Evolutionary conservation across 768 basidiomycete genomes (phyloP), one percentile per base, ranked within the genome.

Genomic region (Amanita brunnescens): DNA sequence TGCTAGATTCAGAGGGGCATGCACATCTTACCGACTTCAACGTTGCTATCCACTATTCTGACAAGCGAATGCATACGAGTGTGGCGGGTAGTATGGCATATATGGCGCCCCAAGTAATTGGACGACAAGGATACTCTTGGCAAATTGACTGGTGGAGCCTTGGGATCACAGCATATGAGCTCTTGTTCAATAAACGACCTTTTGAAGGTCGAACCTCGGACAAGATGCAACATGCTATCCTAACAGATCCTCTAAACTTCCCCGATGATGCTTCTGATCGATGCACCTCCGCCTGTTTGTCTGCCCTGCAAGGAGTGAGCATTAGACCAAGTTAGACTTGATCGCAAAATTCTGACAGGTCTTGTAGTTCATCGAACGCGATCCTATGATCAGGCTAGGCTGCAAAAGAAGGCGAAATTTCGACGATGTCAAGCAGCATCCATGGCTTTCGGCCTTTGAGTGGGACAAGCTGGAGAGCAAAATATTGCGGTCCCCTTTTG

Each of bases 61-160:
- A 91, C 54, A 77, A 85, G 47, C 79, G 94, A 32, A 61, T 87
- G 54, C 85, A 98, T 66, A 92, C 90, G 0, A 91, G 90, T 54
- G 88, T 99, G 13, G 95, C 96, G 6, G 96, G 96, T 3, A 93
- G 90, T 61, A 94, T 99, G 91, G 95, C 96, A 0, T 99, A 99
- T 70, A 99, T 99, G 96, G 94, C 94, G 8, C 94, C 95, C 0
- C 92, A 99, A 66, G 87, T 99, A n/a, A 76, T 97, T 39, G 81
- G 79, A 47, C 85, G 88, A 61, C 85, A 83, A 61, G 96, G 96
- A 13, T 99, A 99, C 66, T 87, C 87, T 3, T 93, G 90, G 78
- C 83, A 83, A 44, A 79, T 91, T 45, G 94, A 97, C 64, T 96
- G 91, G 87, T 97, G 94, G 94, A 92, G 90, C 62, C 74, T 97